Conservation (phyloP, 805 yeast genomes). For the Cyberlindnera petersonii region DNA sequence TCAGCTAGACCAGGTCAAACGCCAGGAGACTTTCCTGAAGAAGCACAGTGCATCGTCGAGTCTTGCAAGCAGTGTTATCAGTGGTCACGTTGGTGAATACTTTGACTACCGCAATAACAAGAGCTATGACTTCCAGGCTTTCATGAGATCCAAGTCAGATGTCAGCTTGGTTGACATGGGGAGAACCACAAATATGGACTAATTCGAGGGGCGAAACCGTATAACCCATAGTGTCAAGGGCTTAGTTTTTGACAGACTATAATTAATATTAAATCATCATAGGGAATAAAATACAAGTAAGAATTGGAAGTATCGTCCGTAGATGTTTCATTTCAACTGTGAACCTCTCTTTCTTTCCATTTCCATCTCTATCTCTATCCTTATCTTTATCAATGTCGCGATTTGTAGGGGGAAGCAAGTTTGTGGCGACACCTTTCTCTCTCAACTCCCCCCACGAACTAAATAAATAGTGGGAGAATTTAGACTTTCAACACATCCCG, state of each 20-base stretch:
- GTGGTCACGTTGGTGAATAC: conserved; percentile 12
- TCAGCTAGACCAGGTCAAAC: conserved; percentile 11
- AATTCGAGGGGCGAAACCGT: not conserved
- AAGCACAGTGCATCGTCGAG: conserved; percentile 1
- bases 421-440: too few relatives aligned
- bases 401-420: too few relatives aligned
- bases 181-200: conserved; percentile 27
- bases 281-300: too few relatives aligned
- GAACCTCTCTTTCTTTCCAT: not conserved
- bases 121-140: conserved; percentile 19
- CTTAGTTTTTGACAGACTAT: not conserved
- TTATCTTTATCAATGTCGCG: too few relatives aligned
- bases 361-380: too few relatives aligned
- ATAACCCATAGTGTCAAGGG: not conserved
- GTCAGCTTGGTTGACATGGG: conserved; percentile 1
- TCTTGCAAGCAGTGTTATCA: conserved; percentile 7
- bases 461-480: too few relatives aligned
- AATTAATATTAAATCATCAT: too few relatives aligned
- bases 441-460: too few relatives aligned
- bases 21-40: conserved; percentile 8
- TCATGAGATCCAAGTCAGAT: conserved; percentile 14
- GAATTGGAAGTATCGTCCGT: not conserved
- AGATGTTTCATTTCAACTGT: not conserved
- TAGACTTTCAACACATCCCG: too few relatives aligned
- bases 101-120: conserved; percentile 21